phyloP scores from a whole-genome alignment of 2,329 filamentous ascomycete genomes.

The Orbilia ellipsospora region DNA sequence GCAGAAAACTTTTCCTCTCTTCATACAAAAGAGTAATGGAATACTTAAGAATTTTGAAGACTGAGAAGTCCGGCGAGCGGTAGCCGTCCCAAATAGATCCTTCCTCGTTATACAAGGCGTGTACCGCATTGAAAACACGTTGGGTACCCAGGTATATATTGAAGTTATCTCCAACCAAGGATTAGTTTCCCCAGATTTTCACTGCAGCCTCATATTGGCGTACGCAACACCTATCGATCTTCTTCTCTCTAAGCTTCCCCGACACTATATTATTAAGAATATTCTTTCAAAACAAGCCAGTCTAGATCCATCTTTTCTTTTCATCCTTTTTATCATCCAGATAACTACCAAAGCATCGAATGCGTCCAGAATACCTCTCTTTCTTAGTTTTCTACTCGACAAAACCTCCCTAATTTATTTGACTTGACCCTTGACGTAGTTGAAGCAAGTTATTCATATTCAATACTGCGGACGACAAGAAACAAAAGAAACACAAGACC shows the following conservation, averaged over 20 bases:
- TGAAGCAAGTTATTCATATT: not conserved
- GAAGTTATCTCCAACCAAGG: constrained; percentile 23
- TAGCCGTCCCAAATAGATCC: constrained; percentile 19
- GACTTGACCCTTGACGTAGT: not conserved
- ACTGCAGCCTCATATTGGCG: constrained; percentile 43
- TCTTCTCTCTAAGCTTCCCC: not conserved
- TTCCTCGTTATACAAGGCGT: constrained; percentile 4
- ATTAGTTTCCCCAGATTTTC: constrained; percentile 53
- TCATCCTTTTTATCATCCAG: not conserved
- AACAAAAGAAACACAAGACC: not conserved
- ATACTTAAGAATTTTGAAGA: too few species aligned
- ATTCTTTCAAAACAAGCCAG: too few species aligned
- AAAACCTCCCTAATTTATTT: constrained; percentile 41
- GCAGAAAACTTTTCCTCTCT: constrained; percentile 18
- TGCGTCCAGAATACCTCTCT: constrained; percentile 25
- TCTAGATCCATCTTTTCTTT: not conserved
- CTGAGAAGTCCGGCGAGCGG: constrained; percentile 1
- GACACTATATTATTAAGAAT: not conserved
- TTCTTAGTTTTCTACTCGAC: constrained; percentile 31
- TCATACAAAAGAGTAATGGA: constrained; percentile 27
- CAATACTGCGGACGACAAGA: too few species aligned
- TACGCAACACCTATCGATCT: constrained; percentile 21
- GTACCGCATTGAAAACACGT: not conserved
- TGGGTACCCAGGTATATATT: constrained; percentile 30
- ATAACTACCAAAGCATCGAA: constrained; percentile 22